Conservation (phyloP, 2,329 filamentous ascomycete species). For the Metarhizium sp. region DNA sequence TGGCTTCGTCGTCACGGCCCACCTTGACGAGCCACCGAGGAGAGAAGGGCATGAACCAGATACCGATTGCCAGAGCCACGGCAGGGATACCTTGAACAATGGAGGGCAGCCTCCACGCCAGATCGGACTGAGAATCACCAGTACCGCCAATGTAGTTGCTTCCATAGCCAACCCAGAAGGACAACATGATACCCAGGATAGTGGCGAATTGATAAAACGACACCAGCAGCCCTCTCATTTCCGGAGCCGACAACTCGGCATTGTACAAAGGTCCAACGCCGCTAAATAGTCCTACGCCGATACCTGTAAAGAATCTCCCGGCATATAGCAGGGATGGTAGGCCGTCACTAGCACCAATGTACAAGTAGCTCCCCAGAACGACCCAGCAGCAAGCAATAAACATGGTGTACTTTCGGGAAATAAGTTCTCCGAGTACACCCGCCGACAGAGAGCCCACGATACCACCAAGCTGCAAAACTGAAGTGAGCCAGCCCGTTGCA, state of each 20-base stretch:
- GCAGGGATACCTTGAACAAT: conserved; percentile 34
- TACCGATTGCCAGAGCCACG: conserved; percentile 47
- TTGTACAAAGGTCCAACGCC: conserved; percentile 37
- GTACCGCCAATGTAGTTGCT: conserved; percentile 38
- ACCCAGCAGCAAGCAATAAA: conserved; percentile 18
- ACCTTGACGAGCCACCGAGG: conserved; percentile 70
- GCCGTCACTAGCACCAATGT: conserved; percentile 29
- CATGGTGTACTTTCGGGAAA: conserved; percentile 4
- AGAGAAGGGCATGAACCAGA: conserved; percentile 72
- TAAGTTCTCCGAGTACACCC: conserved; percentile 29
- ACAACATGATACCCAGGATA: conserved; percentile 45
- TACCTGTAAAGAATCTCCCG: conserved; percentile 37
- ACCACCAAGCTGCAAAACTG: conserved; percentile 39
- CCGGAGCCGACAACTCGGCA: conserved; percentile 47
- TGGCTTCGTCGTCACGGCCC: conserved; percentile 57
- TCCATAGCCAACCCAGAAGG: conserved; percentile 36
- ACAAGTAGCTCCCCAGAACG: conserved; percentile 34
- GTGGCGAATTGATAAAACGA: conserved; percentile 52
- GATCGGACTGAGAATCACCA: conserved; percentile 30
- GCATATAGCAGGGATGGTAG: conserved; percentile 34
- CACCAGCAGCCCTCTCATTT: conserved; percentile 57
- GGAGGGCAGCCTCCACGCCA: conserved; percentile 35
- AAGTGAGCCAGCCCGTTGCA: conserved; percentile 41
- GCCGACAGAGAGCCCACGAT: conserved; percentile 37
- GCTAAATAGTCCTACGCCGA: conserved; percentile 36